Conservation (phyloP, 148 eudicot species). For the Gaultheria prostrata region DNA sequence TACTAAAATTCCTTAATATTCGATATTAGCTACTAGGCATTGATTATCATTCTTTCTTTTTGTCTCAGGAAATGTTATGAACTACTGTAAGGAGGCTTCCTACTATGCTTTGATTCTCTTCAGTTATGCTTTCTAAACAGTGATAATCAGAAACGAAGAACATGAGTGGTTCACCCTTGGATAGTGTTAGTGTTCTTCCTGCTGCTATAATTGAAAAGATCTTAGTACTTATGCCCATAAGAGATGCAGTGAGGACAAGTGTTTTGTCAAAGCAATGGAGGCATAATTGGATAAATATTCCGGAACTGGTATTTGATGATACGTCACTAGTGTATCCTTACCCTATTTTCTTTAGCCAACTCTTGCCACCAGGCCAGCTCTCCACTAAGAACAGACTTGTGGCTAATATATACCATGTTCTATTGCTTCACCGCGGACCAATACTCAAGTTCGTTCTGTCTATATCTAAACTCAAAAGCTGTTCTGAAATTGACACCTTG, state of each 20-base stretch:
- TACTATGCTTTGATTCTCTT: not conserved
- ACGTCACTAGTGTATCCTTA: too few species aligned
- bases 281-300: not conserved
- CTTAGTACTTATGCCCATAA: not conserved
- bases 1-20: not conserved
- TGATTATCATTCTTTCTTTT: not conserved
- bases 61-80: slow-evolving; percentile 6
- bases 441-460: not conserved
- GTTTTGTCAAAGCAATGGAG: not conserved
- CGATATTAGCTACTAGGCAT: not conserved
- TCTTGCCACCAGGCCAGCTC: not conserved
- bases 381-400: not conserved
- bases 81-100: not conserved
- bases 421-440: not conserved
- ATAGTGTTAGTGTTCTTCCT: slow-evolving; percentile 6
- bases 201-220: not conserved
- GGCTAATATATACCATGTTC: not conserved
- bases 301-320: slow-evolving; percentile 7
- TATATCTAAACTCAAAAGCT: not conserved
- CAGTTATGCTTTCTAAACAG: not conserved
- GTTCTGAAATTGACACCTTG: not conserved
- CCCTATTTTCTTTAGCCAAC: too few species aligned
- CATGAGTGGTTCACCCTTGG: not conserved
- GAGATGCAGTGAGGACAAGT: slow-evolving; percentile 12
- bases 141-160: not conserved